phyloP scores from a whole-genome alignment of 352 stramenopile species.

The Elongisporangium undulatum region DNA sequence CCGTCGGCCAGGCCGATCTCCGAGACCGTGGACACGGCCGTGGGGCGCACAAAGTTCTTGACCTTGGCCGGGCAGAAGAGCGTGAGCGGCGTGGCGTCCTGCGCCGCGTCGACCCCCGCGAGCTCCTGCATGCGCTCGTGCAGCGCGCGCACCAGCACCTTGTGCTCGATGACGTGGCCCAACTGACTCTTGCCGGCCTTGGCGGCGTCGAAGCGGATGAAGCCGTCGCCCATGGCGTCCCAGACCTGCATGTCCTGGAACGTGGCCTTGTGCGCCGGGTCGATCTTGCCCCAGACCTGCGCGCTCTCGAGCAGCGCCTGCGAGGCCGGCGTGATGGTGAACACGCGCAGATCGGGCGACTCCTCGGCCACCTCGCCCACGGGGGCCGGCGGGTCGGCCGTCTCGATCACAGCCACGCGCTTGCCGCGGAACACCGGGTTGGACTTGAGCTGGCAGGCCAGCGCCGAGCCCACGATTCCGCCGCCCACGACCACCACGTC shows the following conservation, averaged over 20 bases:
- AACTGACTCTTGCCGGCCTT: constrained; percentile 59
- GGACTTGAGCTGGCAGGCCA: constrained; percentile 80
- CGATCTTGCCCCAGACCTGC: constrained; percentile 78
- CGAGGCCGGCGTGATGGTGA: constrained; percentile 87
- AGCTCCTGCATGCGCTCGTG: constrained; percentile 85
- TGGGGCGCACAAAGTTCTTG: constrained; percentile 74
- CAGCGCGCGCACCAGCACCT: constrained; percentile 79
- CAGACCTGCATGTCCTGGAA: constrained; percentile 91
- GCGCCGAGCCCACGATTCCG: constrained; percentile 75
- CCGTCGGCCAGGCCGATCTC: constrained; percentile 66
- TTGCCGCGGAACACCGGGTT: constrained; percentile 76
- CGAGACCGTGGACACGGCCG: constrained; percentile 37
- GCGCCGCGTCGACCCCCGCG: constrained; percentile 12
- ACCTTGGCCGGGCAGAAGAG: constrained; percentile 78
- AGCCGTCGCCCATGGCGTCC: constrained; percentile 87
- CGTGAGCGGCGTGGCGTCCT: constrained; percentile 52
- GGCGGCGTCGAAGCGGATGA: constrained; percentile 82
- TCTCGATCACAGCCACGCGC: constrained; percentile 73
- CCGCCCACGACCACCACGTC: constrained; percentile 83
- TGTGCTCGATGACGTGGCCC: constrained; percentile 86
- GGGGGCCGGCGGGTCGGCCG: constrained; percentile 28
- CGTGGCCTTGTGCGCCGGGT: constrained; percentile 38
- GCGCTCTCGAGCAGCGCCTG: constrained; percentile 67
- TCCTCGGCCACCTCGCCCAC: constrained; percentile 43
- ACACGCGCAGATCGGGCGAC: constrained; percentile 85